A percentile compares a stretch with the other conserved stretches of the same genome.
Conservation (phyloP, 805 yeast genomes). For the Starmera quercuum region DNA sequence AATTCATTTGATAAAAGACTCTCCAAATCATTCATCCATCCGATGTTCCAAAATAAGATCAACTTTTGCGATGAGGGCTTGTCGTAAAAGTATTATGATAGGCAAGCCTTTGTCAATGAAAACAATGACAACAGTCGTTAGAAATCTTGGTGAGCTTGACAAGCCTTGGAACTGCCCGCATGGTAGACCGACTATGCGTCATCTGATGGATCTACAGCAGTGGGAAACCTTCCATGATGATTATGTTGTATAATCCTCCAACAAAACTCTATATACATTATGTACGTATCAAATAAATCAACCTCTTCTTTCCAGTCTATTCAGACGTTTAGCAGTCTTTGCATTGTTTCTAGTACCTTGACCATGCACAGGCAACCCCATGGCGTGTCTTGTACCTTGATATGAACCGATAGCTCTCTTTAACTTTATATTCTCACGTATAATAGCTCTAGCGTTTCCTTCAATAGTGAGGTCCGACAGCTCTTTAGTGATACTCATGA, state of each 20-base stretch:
- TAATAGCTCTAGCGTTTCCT: constrained; percentile 64
- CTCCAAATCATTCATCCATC: constrained; percentile 33
- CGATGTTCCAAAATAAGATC: constrained; percentile 73
- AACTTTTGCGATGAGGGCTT: constrained; percentile 93
- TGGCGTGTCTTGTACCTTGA: constrained; percentile 83
- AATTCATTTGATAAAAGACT: constrained; percentile 55
- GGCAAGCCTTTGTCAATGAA: constrained; percentile 58
- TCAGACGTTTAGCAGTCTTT: constrained; percentile 79
- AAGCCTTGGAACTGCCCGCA: constrained; percentile 96
- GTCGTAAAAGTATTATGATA: constrained; percentile 90
- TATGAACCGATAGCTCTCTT: constrained; percentile 80
- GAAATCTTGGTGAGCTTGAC: constrained; percentile 60
- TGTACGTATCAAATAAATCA: constrained; percentile 6
- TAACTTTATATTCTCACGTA: constrained; percentile 68
- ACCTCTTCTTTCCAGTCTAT: constrained; percentile 61
- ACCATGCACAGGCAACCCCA: constrained; percentile 78
- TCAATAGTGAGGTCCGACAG: constrained; percentile 78
- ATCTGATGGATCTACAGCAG: constrained; percentile 54
- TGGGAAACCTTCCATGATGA: constrained; percentile 40
- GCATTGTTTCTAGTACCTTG: constrained; percentile 92
- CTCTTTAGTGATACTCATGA: constrained; percentile 82
- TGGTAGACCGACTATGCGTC: constrained; percentile 96
- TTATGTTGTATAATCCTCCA: constrained; percentile 20
- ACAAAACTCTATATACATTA: neutral
- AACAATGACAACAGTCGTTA: constrained; percentile 65